Conservation (phyloP, 345 rosid genomes). For the Eucalyptus fibrosa region DNA sequence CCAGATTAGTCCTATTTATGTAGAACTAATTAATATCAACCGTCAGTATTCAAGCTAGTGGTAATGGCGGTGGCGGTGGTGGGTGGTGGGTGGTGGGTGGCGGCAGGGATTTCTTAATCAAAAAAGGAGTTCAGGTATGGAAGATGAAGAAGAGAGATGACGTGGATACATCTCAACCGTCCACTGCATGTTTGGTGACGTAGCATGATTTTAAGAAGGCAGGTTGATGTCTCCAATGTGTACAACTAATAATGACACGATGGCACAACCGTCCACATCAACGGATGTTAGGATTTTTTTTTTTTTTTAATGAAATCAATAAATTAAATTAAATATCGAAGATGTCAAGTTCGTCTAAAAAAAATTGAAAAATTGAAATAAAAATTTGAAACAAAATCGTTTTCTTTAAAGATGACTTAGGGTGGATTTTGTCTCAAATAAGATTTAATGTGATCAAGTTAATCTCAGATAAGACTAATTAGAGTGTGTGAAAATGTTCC, state of each 20-base stretch:
- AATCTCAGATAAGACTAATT: too few relatives aligned
- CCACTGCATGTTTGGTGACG: not conserved
- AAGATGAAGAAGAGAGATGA: not conserved
- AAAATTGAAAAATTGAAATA: rapidly evolving
- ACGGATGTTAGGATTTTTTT: not conserved
- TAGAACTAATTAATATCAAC: not conserved
- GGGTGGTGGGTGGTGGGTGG: not conserved
- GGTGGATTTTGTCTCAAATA: too few relatives aligned
- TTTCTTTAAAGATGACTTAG: not conserved
- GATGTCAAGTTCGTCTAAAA: not conserved
- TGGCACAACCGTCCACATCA: not conserved
- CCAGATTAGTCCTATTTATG: not conserved
- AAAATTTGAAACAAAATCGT: not conserved
- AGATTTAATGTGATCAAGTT: too few relatives aligned
- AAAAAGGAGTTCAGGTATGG: not conserved
- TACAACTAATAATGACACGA: not conserved
- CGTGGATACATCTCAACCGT: not conserved
- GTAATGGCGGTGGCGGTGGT: not conserved
- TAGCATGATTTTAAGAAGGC: not conserved
- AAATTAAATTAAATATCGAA: not conserved
- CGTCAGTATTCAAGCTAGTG: not conserved
- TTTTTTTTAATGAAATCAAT: not conserved
- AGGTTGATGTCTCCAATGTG: not conserved
- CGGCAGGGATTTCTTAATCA: not conserved
- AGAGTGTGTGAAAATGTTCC: not conserved